Evolutionary conservation across 225 moss, liverwort and hornwort genomes (phyloP), one percentile per base, ranked within the genome.

Genomic region (Pseudoscleropodium purum): DNA sequence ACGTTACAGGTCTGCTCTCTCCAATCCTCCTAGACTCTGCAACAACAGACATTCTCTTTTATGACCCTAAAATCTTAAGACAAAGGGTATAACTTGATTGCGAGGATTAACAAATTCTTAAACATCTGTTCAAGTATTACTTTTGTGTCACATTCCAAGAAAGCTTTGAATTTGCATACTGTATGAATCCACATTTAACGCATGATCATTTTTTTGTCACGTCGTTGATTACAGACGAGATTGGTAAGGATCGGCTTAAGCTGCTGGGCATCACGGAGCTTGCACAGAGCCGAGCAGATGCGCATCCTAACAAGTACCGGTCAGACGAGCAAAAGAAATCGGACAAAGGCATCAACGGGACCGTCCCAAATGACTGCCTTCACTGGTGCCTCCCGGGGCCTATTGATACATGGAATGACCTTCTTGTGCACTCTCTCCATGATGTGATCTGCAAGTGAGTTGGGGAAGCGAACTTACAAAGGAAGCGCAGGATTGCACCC

Each of bases 341-440:
- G 75, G 84, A 90, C 82, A 77, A 41, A 82, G 15, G 72, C 70
- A 34, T 62, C 66, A 68, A 82, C 3, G 74, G 67, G 9, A 56
- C 37, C 25, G 17, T 93, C 31, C 90, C 87, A 12, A 92, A 91
- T 36, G 99, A 99, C 89, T 99, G 99, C 88, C 93, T 99, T 59
- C 99, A 99, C 90, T 99, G 97, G 99, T 99, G 99, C 81, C 89
- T 99, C 5, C 99, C 99, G 8, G 99, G 99, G 36, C 96, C 99
- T 5, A 92, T 97, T 6, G 99, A 99, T 70, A 95, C 94, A 70
- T 99, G 97, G 97, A 99, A 99, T 68, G 94, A 94, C 81, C 81
- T 94, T 56, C 90, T 94, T 17, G 89, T 93, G 88, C 84, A 95
- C 39, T 79, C 89, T n/a, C 79, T 94, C 10, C 93, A 49, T 49